Evolutionary conservation across 2,329 filamentous ascomycete genomes (phyloP).

Genomic region (Epichloe sylvatica): DNA sequence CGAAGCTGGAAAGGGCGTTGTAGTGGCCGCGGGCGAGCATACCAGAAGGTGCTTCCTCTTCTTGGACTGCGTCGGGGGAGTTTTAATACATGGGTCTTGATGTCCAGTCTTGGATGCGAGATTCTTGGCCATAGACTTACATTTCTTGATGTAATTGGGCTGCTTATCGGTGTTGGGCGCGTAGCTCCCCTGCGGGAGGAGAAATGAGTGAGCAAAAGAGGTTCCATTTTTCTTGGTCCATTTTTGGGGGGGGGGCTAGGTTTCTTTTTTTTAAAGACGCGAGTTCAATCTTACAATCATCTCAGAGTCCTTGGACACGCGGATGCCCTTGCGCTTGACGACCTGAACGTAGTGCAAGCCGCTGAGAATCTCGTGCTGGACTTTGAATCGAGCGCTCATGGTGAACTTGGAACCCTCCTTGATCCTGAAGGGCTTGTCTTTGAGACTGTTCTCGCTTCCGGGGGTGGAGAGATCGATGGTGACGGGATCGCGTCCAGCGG

Average conservation of each 20-base stretch:
- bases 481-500: conserved; percentile 68
- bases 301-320: conserved; percentile 84
- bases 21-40: conserved; percentile 87
- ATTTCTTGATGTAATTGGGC: conserved; percentile 77
- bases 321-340: conserved; percentile 78
- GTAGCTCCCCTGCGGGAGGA: conserved; percentile 54
- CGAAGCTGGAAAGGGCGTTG: conserved; percentile 75
- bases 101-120: neutral
- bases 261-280: neutral
- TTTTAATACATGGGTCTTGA: neutral
- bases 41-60: conserved; percentile 82
- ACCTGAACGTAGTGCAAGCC: conserved; percentile 93
- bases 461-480: conserved; percentile 69
- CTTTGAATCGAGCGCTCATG: conserved; percentile 89
- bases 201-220: neutral
- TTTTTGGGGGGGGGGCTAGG: neutral
- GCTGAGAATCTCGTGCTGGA: conserved; percentile 91
- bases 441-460: conserved; percentile 62
- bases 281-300: conserved; percentile 60
- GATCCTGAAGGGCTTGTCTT: conserved; percentile 89
- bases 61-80: conserved; percentile 48
- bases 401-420: conserved; percentile 90
- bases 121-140: conserved; percentile 40
- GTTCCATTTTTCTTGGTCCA: too few relatives aligned
- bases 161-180: conserved; percentile 84